Evolutionary conservation across 352 stramenopile genomes (phyloP), one percentile per base, ranked within the genome.

Genomic region (Phytophthora constricta): DNA sequence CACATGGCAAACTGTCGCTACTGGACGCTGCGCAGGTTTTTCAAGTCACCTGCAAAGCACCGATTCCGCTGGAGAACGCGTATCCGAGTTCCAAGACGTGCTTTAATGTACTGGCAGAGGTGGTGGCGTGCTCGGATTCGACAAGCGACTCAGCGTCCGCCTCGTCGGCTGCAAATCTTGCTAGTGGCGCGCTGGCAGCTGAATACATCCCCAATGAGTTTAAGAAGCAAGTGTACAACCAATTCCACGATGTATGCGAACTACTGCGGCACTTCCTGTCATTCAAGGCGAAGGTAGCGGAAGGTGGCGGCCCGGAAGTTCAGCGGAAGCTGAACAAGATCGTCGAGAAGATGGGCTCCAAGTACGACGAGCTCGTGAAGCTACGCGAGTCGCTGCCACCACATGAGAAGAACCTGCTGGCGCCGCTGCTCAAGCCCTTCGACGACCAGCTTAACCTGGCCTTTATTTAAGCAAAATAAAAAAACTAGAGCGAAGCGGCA

Each of bases 371-470:
- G 54, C 61, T 96, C 5, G 72, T 83, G n/a, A 92, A 89, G 68
- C 86, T 95, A 64, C 84, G 88, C 17, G 84, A 93, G 53, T 84
- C 85, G 7, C 57, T 96, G 23, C 88, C 88, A 17, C 86, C 88
- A 1, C 86, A 93, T 58, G 86, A 96, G 53, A 91, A 91, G 63
- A 96, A 93, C 49, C 70, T 91, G 34, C 66, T 96, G 20, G 88
- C 83, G 20, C 86, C 86, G 54, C 60, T 96, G 65, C 82, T 96
- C 57, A 93, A 93, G 58, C 88, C 86, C 13, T 93, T 92, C 68
- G 82, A 92, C 45, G 87, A 96, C 66, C 88, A 96, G 66, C 86
- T 96, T 55, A 95, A 96, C 65, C 70, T 92, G 53, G 84, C 88
- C 28, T 94, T 96, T 86, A 92, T 94, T 76, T 89, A 90, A 79